A percentile compares a stretch with the other conserved stretches of the same genome.
These are phyloP conservation scores for Chenopodium berlandieri DNA, from an alignment of 148 eudicot species.

Conservation along the genomic window DNA sequence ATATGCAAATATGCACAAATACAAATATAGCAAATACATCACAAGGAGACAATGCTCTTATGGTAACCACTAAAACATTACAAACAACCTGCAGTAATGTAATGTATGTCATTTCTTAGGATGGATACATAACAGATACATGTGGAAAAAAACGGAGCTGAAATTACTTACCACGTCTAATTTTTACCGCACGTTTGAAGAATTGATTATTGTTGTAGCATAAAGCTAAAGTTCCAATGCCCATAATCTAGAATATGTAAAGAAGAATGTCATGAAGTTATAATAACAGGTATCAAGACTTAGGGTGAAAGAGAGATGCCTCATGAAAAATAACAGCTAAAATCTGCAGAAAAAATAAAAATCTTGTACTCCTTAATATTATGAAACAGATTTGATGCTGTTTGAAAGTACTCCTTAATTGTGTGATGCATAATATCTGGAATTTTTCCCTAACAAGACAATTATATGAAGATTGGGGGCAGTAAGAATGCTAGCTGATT, in stretches of 20 bases:
- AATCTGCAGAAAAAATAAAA: neutral
- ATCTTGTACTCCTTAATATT: no score
- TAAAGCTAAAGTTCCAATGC: conserved; percentile 80
- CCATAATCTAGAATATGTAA: conserved; percentile 49
- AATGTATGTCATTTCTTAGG: neutral
- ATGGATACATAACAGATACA: neutral
- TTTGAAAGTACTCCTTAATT: no score
- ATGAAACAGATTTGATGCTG: no score
- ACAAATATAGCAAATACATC: neutral
- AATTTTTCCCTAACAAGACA: no score
- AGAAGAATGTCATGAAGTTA: neutral
- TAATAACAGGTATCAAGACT: neutral
- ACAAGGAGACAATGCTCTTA: neutral
- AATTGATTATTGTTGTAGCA: conserved; percentile 89
- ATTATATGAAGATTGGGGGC: neutral
- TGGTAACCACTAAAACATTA: neutral
- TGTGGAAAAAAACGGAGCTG: neutral
- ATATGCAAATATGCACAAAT: neutral
- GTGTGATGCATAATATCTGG: no score
- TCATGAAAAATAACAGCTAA: neutral
- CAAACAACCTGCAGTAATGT: neutral
- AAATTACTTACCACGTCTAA: conserved; percentile 73
- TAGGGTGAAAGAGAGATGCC: neutral
- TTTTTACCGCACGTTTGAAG: conserved; percentile 80
- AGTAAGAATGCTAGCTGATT: no score